Base-by-base conservation (phyloP, 2,329 filamentous ascomycete species). In the Calycina herbarum region DNA sequence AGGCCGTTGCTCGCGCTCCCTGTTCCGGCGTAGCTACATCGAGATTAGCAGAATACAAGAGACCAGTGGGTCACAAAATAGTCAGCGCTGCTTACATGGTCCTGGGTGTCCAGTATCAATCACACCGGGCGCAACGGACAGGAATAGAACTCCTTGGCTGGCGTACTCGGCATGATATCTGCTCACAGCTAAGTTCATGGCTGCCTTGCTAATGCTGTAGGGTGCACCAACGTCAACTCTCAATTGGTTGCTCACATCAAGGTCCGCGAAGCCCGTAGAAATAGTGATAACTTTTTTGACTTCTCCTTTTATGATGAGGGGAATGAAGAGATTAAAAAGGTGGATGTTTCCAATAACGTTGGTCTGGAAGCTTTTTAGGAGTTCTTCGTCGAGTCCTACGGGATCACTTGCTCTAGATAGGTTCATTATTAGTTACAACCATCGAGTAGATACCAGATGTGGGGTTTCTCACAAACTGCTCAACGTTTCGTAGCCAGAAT, bases 271-370 rank as follows among this genome's bases (percentile, higher is more conserved):
- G 17, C 82, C 84, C 0, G 73, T 80, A 7, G 81, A 79, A 6
- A 88, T 78, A 15, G 78, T 68, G 45, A 85, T 79, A n/a, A 85
- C 77, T 71, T 87, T 88, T 73, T 87, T 88, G 17, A 66, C 71
- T 0, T 75, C 69, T 5, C 85, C 81, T 57, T 83, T 81, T 1
- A 79, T 73, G 45, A 89, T 75, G 0, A 87, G 77, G 0, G 86
- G 85, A 0, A 83, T 51, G 71, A 84, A 85, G 1, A 80, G 67
- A 69, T 83, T 82, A 74, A 83, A 80, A 0, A 85, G 77, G 66
- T 87, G 79, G 62, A 87, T 76, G 64, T 82, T 80, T 57, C 79
- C 83, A 17, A 85, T 59, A 13, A 83, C 81, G 64, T 88, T 88
- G 69, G 77, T 76, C 2, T 80, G 72, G 69, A 82, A 81, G 0